Evolutionary conservation across 805 yeast species (phyloP).

Genomic region (Ogataea trehalophila): DNA sequence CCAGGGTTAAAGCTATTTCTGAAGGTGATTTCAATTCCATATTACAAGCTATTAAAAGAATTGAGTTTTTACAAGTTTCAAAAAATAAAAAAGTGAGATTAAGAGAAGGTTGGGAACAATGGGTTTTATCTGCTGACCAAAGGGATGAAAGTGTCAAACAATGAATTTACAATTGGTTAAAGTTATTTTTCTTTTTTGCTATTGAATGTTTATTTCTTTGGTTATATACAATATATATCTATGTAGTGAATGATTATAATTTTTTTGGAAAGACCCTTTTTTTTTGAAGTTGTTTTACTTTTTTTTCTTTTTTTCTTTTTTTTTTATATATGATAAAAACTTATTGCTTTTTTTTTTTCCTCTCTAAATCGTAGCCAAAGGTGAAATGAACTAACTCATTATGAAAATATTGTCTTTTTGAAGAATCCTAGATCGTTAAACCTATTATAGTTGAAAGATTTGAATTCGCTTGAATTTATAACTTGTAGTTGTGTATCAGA

Average conservation of each 20-base stretch:
- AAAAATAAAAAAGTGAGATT: conserved; percentile 49
- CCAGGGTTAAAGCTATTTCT: conserved; percentile 60
- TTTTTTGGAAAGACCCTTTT: not conserved
- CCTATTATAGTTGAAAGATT: conserved; percentile 19
- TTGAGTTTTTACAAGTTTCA: conserved; percentile 28
- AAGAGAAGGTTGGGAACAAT: conserved; percentile 52
- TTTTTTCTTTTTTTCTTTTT: not conserved
- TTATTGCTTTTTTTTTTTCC: not conserved
- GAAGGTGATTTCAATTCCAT: conserved; percentile 46
- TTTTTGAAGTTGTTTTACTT: not conserved
- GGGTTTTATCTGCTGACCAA: conserved; percentile 57
- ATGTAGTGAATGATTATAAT: not conserved
- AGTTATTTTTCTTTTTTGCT: not conserved
- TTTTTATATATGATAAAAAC: not conserved
- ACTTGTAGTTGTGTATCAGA: not conserved
- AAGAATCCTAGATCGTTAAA: conserved; percentile 17
- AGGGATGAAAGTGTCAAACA: conserved; percentile 23
- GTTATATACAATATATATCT: not conserved
- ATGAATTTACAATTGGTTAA: not conserved
- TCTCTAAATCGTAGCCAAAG: not conserved
- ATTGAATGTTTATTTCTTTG: not conserved
- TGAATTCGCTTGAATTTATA: conserved; percentile 19
- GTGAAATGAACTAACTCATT: not conserved
- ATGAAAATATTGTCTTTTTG: conserved; percentile 19
- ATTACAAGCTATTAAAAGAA: conserved; percentile 21